Base-by-base conservation (phyloP, 345 rosid genomes). In the Euphorbia tirucalli region DNA sequence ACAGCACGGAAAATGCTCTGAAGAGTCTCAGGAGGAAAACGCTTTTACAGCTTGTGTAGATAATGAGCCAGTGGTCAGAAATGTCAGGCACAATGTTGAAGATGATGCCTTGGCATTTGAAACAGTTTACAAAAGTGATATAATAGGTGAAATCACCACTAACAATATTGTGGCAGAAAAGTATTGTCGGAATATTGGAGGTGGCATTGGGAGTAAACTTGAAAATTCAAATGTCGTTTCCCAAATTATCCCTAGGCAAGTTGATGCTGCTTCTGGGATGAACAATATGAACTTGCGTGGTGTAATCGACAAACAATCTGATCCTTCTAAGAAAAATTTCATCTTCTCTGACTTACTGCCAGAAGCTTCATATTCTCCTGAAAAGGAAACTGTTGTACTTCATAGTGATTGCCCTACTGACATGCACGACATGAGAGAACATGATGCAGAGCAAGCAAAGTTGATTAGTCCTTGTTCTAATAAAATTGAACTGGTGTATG, bases 251-350 rank as follows among this genome's bases (percentile, higher is more conserved):
- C 75, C 69, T 8, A 65, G 70, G 37, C 78, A 70, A 76, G 76
- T 61, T 81, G 63, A 75, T 59, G 74, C 31, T 72, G 77, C 73
- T 74, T 74, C 71, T 68, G 77, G 35, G 61, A 32, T 78, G 78
- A 71, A 61, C 71, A 75, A 75, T 57, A 41, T 52, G 72, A 69
- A 68, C 75, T 55, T 5, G 71, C 55, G 70, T 67, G 35, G 32
- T 72, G 30, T 32, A 4, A 73, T 58, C 66, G 75, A 67, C 32
- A 68, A 63, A 58, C 73, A 76, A 41, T 37, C 6, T 43, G 19
- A 37, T 76, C 46, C 44, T 10, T 70, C 66, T 3, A 54, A 28
- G n/a, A 61, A 49, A 55, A 72, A 19, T 15, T 19, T 14, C 9
- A 7, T 11, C 50, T 62, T 50, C 60, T 66, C 73, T 69, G 71